Percentiles rank a stretch among this genome's conserved stretches.
Conservation (phyloP, 768 basidiomycete genomes). For the Mycena maculata region DNA sequence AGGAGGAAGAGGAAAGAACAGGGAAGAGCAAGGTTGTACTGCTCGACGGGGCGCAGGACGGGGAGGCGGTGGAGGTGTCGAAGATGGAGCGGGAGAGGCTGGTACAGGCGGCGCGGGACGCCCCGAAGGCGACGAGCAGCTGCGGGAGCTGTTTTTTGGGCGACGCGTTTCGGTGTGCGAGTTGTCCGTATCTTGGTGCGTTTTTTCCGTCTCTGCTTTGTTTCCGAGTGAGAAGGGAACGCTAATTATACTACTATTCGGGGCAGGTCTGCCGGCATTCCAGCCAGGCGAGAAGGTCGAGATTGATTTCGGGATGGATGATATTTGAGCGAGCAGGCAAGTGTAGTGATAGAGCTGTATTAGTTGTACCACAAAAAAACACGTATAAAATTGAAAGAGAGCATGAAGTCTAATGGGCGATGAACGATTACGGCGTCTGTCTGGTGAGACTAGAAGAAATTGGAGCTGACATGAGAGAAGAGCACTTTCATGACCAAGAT, state of each 20-base stretch:
- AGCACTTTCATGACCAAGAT: no score
- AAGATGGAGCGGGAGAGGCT: slow-evolving; percentile 74
- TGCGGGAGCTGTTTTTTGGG: slow-evolving; percentile 98
- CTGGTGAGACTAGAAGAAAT: no score
- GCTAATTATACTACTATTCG: slow-evolving; percentile 22
- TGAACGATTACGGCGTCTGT: no score
- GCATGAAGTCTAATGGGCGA: no score
- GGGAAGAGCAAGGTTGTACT: slow-evolving; percentile 71
- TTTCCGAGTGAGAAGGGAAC: slow-evolving; percentile 22
- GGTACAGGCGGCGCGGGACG: slow-evolving; percentile 71
- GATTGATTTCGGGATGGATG: slow-evolving; percentile 90
- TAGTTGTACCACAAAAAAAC: no score
- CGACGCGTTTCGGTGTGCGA: slow-evolving; percentile 96
- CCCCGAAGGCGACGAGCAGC: slow-evolving; percentile 92
- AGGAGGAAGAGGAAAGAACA: slow-evolving; percentile 87
- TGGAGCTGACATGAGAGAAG: no score
- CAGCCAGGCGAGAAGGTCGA: slow-evolving; percentile 98
- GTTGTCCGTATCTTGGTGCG: slow-evolving; percentile 96
- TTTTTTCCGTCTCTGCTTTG: slow-evolving; percentile 50
- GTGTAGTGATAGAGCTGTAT: slow-evolving; percentile 13
- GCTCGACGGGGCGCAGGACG: slow-evolving; percentile 71
- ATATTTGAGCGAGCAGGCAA: slow-evolving; percentile 73
- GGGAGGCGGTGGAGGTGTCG: slow-evolving; percentile 66
- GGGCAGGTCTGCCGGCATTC: slow-evolving; percentile 92
- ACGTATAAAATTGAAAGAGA: no score